Conservation (phyloP, 768 basidiomycete species). For the Tylopilus plumbeoviolaceoides region DNA sequence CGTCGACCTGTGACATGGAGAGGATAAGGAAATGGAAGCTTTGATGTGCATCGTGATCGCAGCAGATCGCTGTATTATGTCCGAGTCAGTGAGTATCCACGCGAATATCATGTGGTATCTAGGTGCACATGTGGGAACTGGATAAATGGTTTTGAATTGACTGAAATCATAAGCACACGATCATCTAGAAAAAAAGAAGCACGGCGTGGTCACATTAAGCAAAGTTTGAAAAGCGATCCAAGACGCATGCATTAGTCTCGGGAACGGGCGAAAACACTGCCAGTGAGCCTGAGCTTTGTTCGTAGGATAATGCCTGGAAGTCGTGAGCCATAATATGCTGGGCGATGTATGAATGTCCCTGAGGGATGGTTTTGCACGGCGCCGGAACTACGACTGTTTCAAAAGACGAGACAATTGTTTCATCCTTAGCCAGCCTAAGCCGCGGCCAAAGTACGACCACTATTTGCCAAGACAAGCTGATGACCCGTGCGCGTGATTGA, state of each 20-base stretch:
- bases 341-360: neutral
- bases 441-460: neutral
- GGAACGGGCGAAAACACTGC: neutral
- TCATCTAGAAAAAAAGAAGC: too few species aligned
- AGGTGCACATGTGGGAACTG: slow-evolving; percentile 3
- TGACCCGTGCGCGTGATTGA: too few species aligned
- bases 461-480: neutral
- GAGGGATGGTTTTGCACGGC: neutral
- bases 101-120: slow-evolving; percentile 13
- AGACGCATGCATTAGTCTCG: neutral
- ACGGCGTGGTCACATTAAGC: neutral
- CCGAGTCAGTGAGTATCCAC: slow-evolving; percentile 13
- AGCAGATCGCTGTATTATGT: slow-evolving; percentile 8
- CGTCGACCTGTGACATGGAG: slow-evolving; percentile 6
- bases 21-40: slow-evolving; percentile 14
- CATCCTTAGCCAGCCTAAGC: neutral
- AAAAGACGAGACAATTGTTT: slow-evolving; percentile 20
- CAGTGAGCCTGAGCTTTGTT: too few species aligned
- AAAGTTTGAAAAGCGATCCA: neutral
- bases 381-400: neutral
- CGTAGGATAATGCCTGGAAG: neutral
- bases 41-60: slow-evolving; percentile 5
- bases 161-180: neutral
- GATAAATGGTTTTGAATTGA: neutral
- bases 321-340: too few species aligned